Percentiles rank a stretch among this genome's conserved stretches.
Conservation (phyloP, 1,139 yeast species). For the Hanseniaspora sp. region DNA sequence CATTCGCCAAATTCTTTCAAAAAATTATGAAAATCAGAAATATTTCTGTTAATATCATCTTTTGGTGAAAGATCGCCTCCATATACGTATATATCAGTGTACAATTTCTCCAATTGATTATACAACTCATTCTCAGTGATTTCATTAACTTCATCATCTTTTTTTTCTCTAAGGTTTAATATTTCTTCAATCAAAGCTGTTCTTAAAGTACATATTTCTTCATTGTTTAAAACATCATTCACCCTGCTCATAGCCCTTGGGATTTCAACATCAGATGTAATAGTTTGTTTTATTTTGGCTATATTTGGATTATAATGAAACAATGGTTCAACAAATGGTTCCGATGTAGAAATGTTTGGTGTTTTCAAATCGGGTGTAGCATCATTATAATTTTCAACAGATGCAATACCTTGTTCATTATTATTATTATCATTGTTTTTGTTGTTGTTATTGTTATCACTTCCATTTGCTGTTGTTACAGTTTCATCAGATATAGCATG, state of each 20-base stretch:
- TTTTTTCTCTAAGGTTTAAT: slow-evolving; percentile 25
- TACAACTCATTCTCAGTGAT: slow-evolving; percentile 2
- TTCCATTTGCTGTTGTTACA: not conserved
- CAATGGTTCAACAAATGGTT: not conserved
- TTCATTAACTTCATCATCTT: slow-evolving; percentile 17
- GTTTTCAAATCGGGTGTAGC: slow-evolving; percentile 23
- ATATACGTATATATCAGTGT: not conserved
- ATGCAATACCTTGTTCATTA: not conserved
- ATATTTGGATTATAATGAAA: slow-evolving; percentile 6
- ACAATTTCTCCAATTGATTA: slow-evolving; percentile 9
- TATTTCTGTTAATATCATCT: slow-evolving; percentile 14
- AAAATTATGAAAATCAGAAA: slow-evolving; percentile 13
- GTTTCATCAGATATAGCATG: not conserved
- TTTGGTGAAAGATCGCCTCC: slow-evolving; percentile 1
- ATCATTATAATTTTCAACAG: not conserved
- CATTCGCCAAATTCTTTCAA: slow-evolving; percentile 2
- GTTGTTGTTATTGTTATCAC: not conserved
- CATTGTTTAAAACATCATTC: not conserved
- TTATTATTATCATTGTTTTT: not conserved
- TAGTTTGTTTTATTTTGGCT: not conserved
- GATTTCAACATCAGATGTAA: slow-evolving; percentile 5
- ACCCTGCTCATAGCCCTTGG: not conserved
- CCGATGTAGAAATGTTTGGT: not conserved
- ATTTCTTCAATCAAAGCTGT: slow-evolving; percentile 30
- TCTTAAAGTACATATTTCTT: slow-evolving; percentile 14